Evolutionary conservation across 2,329 filamentous ascomycete genomes (phyloP).

Genomic region (Plenodomus lindquistii): DNA sequence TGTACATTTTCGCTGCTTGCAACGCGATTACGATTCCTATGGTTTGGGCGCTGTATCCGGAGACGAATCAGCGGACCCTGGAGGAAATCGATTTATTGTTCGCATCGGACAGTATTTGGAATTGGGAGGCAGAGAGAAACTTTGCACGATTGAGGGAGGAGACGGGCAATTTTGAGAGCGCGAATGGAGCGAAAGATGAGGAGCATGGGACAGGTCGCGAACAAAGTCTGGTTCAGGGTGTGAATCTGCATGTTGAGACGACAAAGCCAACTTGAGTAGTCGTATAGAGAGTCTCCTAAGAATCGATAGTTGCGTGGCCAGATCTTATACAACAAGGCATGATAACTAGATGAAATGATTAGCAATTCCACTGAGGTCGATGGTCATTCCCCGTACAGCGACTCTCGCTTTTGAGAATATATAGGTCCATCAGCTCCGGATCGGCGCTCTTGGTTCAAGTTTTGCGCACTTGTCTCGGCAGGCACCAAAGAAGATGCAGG

Average conservation of each 20-base stretch:
- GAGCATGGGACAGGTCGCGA: neutral
- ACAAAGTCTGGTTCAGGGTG: neutral
- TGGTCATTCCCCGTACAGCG: too few species aligned
- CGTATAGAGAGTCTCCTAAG: too few species aligned
- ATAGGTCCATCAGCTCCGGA: too few species aligned
- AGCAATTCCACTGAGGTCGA: too few species aligned
- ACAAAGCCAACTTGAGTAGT: neutral
- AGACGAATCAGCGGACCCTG: slow-evolving; percentile 72
- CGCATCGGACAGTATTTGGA: slow-evolving; percentile 67
- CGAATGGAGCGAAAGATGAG: slow-evolving; percentile 3
- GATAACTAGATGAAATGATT: too few species aligned
- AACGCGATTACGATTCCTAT: slow-evolving; percentile 69
- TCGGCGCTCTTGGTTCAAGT: too few species aligned
- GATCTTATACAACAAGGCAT: too few species aligned
- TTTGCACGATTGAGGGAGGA: slow-evolving; percentile 25
- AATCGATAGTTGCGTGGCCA: too few species aligned
- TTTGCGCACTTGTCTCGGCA: too few species aligned
- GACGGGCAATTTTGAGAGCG: neutral
- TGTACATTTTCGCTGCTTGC: slow-evolving; percentile 72
- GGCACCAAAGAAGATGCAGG: too few species aligned
- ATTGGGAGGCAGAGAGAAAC: slow-evolving; percentile 56
- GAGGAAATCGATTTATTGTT: slow-evolving; percentile 79
- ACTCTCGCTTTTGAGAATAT: too few species aligned
- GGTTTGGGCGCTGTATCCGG: slow-evolving; percentile 74
- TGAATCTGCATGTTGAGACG: neutral